Base-by-base conservation (phyloP, 2,329 filamentous ascomycete genomes). In the Neonectria punicea region DNA sequence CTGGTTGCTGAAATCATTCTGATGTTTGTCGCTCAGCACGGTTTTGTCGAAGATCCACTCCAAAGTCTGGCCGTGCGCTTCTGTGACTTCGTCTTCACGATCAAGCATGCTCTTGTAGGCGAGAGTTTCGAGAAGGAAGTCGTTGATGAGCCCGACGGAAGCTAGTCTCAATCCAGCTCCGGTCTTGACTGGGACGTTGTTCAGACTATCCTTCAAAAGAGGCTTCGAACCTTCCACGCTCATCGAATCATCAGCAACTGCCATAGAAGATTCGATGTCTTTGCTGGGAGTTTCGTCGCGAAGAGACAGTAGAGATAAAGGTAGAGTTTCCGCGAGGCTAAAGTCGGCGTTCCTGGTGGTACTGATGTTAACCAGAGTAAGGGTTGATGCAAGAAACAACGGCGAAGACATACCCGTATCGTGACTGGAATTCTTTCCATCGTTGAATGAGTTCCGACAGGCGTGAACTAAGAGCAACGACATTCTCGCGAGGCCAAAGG, bases 11-110 rank as follows among this genome's bases (percentile, higher is more conserved):
- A 63, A 63, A 28, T 30, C 5, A 16, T 53, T 53, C 53, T 50
- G 34, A 2, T 50, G 20, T 41, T 58, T 3, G 65, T 68, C 51
- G 1, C 30, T 25, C 2, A 62, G 46, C 2, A 41, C 8, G 0
- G 58, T 60, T 18, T 50, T 53, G 4, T 73, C 63, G 43, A 80
- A 81, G 1, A 80, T 75, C 80, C 80, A 81, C 36, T 80, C 72
- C 32, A 81, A 77, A 0, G 80, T 81, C 6, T 73, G 68, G 2
- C 51, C 53, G n/a, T 78, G 72, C 2, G 76, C 76, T 39, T 73
- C 68, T 1, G 73, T 71, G 14, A 78, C 75, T 58, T 78, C 74
- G 4, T 73, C 71, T 4, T 77, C 75, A 14, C 76, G 70, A 32
- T 76, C 74, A 16, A 71, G 65, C 76, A 78, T 78, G 56, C 70